These are phyloP conservation scores for Populus alba DNA, from an alignment of 345 rosid genomes.

Conservation along the genomic window DNA sequence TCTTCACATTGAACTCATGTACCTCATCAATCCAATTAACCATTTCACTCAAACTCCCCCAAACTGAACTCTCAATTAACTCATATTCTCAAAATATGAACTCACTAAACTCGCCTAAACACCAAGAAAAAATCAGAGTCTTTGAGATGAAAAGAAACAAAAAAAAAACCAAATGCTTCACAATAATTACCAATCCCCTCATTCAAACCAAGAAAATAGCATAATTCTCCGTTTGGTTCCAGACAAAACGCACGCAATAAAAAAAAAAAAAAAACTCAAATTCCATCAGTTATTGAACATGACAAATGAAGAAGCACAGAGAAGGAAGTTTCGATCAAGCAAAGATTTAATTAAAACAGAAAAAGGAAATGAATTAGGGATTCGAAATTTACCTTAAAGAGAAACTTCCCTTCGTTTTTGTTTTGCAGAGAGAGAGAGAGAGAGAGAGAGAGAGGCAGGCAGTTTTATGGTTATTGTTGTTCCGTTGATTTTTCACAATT, in stretches of 20 bases:
- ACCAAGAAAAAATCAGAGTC: not conserved
- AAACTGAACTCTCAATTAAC: not conserved
- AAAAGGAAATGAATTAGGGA: not conserved
- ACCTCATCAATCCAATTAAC: not conserved
- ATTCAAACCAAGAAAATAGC: not conserved
- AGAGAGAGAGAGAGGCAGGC: not conserved
- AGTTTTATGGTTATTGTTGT: not conserved
- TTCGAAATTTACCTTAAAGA: constrained; percentile 5
- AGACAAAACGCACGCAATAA: not conserved
- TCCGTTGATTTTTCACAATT: not conserved
- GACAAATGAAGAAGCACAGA: not conserved
- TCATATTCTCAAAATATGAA: not conserved
- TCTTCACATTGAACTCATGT: not conserved
- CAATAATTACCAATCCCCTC: not conserved
- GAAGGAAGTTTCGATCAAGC: not conserved
- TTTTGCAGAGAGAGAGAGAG: not conserved
- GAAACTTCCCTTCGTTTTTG: not conserved
- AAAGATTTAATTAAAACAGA: not conserved
- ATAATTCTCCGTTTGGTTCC: not conserved
- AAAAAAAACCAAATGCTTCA: not conserved
- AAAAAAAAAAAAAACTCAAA: not conserved
- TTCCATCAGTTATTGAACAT: not conserved
- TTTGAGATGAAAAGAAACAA: not conserved
- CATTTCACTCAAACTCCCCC: not conserved
- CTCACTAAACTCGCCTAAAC: not conserved